Evolutionary conservation across 129 eudicot species (phyloP), one percentile per base, ranked within the genome.

Genomic region (Apium graveolens): DNA sequence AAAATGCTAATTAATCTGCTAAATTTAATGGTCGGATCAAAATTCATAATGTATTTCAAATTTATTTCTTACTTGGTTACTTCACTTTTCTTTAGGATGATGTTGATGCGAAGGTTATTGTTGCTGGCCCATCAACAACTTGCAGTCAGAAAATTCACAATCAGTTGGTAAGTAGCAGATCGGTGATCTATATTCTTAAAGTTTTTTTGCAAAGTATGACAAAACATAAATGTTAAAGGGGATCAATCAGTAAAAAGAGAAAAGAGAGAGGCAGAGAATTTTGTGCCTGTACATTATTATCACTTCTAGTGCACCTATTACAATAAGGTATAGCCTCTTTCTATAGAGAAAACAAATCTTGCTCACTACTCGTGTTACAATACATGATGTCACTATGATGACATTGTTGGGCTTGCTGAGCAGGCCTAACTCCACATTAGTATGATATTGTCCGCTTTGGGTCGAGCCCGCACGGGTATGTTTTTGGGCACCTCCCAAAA

Each of bases 111-210:
- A 90, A 86, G 84, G 66, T 95, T 66, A 35, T 95, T 74, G 90
- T 95, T 70, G 99, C 99, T 68, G 99, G 97, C 46, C 87, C 85
- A 78, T 95, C 97, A 80, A 95, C 96, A 79, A 95, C 99, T 2
- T 95, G 99, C 75, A 95, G 99, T 82, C 99, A 95, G 84, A 95
- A 95, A 87, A 86, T 95, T 82, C 99, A 95, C 85, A 95, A 95
- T 85, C 99, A 95, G 79, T 83, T 95, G 97, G 99, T 95, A 88
- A 69, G 83, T 60, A 70, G 57, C 79, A 43, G 78, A 48, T 83
- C 66, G n/a, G 18, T 26, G 44, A 44, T 49, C 11, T 53, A 24
- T 72, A 4, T 16, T n/a, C 35, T 5, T 5, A 26, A 16, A 71
- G 16, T 20, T 7, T 5, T n/a, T 51, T 5, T 21, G n/a, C 62